Evolutionary conservation across 352 stramenopile genomes (phyloP), one percentile per base, ranked within the genome.

Genomic region (Phytophthora palmivora): DNA sequence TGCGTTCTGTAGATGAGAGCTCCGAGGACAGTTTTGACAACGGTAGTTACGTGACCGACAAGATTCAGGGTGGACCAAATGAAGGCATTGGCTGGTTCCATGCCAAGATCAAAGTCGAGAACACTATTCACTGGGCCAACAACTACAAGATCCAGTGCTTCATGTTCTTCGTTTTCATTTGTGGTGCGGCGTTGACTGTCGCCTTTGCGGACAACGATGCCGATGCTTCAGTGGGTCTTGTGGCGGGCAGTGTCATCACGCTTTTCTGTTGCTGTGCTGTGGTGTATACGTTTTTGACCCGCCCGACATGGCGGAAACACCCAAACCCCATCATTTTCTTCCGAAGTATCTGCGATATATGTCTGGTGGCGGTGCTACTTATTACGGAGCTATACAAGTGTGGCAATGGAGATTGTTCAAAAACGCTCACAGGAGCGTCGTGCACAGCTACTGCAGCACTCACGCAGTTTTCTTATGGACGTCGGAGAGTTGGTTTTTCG

Each of bases 311-410:
- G 87, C 72, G 87, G 15, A 96, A 95, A 60, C 87, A 95, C 52
- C 87, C 87, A 44, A 95, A 95, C 57, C 85, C 87, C 46, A 86
- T 95, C 61, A 92, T 95, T 26, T 94, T 94, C 51, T 95, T 92
- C 61, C 85, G 87, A 26, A 88, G 72, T 62, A 76, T 94, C 16
- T 95, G 87, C 39, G 87, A 95, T 67, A 82, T 92, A 38, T 84
- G 84, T 6, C 84, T 95, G 36, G 86, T 93, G 49, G 66, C 80
- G 15, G 83, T 95, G 52, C 50, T 95, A 24, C 67, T 95, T 15
- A 72, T 86, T 30, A 92, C 83, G 2, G 83, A 93, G 78, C 53
- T 94, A 12, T 94, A 93, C 79, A 93, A 95, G 59, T 95, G 86
- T 22, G 66, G 57, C 21, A 76, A 63, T 22, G 73, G 67, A 2